Percentiles rank a stretch among this genome's conserved stretches.
These are phyloP conservation scores for Xylaria palmicola DNA, from an alignment of 495 filamentous ascomycete species.

Conservation along the genomic window DNA sequence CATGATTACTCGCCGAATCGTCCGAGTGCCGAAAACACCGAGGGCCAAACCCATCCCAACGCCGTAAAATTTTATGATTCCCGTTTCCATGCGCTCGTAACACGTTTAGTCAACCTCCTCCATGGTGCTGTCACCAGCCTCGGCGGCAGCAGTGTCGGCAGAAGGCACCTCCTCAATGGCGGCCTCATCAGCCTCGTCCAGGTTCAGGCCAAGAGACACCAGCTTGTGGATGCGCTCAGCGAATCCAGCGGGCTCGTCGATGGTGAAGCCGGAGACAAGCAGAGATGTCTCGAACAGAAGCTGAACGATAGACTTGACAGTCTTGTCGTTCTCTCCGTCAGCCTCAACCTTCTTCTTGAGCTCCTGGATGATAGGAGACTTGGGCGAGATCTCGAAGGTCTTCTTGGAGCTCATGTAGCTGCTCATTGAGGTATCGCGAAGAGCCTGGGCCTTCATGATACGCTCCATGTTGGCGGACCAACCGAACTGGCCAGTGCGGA, in stretches of 20 bases:
- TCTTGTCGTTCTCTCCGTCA: constrained; percentile 96
- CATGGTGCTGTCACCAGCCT: constrained; percentile 60
- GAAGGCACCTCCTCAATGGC: constrained; percentile 56
- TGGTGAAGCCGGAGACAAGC: constrained; percentile 97
- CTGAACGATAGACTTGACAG: constrained; percentile 97
- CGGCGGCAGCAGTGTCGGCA: constrained; percentile 49
- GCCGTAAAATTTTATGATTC: constrained; percentile 47
- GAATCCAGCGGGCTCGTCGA: constrained; percentile 96
- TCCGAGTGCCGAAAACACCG: constrained; percentile 32
- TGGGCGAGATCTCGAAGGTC: constrained; percentile 99
- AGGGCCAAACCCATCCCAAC: constrained; percentile 43
- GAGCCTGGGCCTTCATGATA: constrained; percentile 99
- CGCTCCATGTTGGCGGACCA: constrained; percentile 99
- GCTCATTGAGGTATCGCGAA: constrained; percentile 98
- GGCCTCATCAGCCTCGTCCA: constrained; percentile 86
- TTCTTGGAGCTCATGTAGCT: constrained; percentile 99
- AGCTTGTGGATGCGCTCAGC: constrained; percentile 99
- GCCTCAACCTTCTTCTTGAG: constrained; percentile 97
- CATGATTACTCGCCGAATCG: constrained; percentile 36
- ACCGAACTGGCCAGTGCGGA: constrained; percentile 99
- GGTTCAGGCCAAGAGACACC: constrained; percentile 91
- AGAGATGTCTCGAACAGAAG: constrained; percentile 98
- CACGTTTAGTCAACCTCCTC: constrained; percentile 65
- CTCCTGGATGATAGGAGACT: constrained; percentile 96
- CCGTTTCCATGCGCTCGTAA: constrained; percentile 24